Percentiles rank a stretch among this genome's conserved stretches.
Conservation (phyloP, 139 green algal species). For the Dunaliella primolecta region DNA sequence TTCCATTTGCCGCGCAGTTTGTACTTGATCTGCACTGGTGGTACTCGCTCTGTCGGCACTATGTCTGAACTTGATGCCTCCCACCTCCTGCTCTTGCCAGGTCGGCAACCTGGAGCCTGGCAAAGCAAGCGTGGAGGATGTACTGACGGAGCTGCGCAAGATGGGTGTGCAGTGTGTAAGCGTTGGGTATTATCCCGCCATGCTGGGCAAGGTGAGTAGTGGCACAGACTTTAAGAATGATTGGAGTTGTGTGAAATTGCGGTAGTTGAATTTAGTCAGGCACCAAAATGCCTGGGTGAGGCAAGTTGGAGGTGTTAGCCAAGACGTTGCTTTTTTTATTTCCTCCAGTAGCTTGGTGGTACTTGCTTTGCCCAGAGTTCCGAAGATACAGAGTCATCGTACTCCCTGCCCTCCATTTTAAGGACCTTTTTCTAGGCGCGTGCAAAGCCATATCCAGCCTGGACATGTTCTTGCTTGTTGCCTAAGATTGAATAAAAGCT, state of each 20-base stretch:
- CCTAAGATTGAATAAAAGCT: background rate
- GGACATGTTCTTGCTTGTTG: too few relatives aligned
- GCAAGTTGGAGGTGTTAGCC: background rate
- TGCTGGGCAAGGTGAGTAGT: background rate
- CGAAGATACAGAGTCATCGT: background rate
- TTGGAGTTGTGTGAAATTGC: background rate
- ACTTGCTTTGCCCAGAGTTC: background rate
- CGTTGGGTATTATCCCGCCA: background rate
- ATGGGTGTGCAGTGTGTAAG: background rate
- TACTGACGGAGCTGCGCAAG: background rate
- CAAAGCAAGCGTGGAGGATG: background rate
- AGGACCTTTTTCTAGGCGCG: background rate
- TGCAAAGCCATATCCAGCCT: too few relatives aligned
- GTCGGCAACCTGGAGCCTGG: background rate
- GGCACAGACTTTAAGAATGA: too few relatives aligned
- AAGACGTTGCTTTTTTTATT: background rate
- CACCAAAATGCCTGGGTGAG: too few relatives aligned
- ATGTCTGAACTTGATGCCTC: too few relatives aligned
- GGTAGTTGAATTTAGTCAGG: background rate
- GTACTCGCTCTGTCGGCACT: too few relatives aligned
- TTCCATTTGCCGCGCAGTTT: too few relatives aligned
- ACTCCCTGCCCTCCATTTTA: background rate
- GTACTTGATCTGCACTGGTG: too few relatives aligned
- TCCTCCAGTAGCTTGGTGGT: background rate
- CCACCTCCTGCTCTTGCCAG: too few relatives aligned